These are phyloP conservation scores for Paramecium sexaurelia DNA, from an alignment of 73 alveolate genomes.

Conservation along the genomic window DNA sequence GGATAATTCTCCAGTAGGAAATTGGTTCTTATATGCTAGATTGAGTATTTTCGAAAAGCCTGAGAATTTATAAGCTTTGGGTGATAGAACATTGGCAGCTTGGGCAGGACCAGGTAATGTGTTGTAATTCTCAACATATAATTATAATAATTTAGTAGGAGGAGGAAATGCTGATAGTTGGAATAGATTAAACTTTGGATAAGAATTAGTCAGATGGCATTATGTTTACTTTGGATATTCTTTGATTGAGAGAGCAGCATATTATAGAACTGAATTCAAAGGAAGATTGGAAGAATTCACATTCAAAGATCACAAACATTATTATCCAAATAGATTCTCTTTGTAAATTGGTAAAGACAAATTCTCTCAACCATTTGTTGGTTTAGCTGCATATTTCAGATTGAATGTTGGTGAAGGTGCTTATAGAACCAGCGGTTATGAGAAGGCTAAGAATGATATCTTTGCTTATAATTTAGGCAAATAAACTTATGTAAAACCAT, in stretches of 20 bases:
- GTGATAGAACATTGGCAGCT: conserved; percentile 18
- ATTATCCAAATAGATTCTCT: background rate
- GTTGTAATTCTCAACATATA: background rate
- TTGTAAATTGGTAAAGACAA: background rate
- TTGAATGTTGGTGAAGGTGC: conserved; percentile 56
- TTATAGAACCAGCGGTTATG: background rate
- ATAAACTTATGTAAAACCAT: background rate
- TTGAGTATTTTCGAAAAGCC: background rate
- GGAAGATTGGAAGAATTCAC: conserved; percentile 13
- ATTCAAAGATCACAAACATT: conserved; percentile 41
- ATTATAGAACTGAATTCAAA: background rate
- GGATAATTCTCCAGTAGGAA: background rate
- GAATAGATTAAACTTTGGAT: background rate
- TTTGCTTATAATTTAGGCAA: conserved; percentile 23
- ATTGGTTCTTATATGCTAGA: background rate
- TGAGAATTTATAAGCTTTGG: background rate
- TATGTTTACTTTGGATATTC: conserved; percentile 45
- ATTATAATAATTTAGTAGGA: conserved; percentile 1
- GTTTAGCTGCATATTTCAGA: background rate
- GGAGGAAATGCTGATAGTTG: conserved; percentile 22
- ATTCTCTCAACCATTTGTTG: background rate
- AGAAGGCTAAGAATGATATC: background rate
- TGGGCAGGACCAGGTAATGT: conserved; percentile 28
- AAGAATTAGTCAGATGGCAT: background rate
- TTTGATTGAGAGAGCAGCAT: background rate